These are phyloP conservation scores for Leccinum subspadiceum DNA, from an alignment of 1,284 basidiomycete genomes.

Conservation along the genomic window DNA sequence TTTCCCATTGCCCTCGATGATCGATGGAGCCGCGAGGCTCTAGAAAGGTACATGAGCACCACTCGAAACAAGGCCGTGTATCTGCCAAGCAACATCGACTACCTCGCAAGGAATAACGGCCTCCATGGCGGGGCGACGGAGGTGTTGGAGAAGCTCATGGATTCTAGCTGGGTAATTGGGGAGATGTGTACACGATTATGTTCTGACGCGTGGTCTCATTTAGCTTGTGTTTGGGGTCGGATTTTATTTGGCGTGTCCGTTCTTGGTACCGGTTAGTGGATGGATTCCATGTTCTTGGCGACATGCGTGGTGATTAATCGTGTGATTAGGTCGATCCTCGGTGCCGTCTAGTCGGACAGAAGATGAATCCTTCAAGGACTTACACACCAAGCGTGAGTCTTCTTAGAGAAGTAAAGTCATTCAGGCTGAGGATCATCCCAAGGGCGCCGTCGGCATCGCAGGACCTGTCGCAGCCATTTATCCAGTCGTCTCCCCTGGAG, in stretches of 20 bases:
- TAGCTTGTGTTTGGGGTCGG: slow-evolving; percentile 62
- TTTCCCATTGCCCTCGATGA: slow-evolving; percentile 69
- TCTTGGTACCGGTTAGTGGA: slow-evolving; percentile 52
- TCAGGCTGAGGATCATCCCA: not conserved
- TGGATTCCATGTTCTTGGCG: not conserved
- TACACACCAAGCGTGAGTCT: slow-evolving; percentile 53
- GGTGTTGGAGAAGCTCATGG: slow-evolving; percentile 44
- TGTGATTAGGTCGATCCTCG: slow-evolving; percentile 54
- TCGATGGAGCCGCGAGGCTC: slow-evolving; percentile 53
- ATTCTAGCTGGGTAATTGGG: slow-evolving; percentile 47
- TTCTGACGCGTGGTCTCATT: slow-evolving; percentile 16
- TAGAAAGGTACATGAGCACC: slow-evolving; percentile 56
- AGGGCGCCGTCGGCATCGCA: slow-evolving; percentile 66
- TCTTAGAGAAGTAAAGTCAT: not conserved
- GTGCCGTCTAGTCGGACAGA: slow-evolving; percentile 57
- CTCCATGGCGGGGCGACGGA: slow-evolving; percentile 43
- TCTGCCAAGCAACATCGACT: slow-evolving; percentile 66
- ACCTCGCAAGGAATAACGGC: slow-evolving; percentile 65
- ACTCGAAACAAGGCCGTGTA: slow-evolving; percentile 60
- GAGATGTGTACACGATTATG: not conserved
- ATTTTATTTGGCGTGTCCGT: slow-evolving; percentile 62
- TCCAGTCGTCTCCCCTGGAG: slow-evolving; percentile 63
- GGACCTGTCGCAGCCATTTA: slow-evolving; percentile 64
- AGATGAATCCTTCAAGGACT: slow-evolving; percentile 65
- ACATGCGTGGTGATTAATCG: not conserved